phyloP scores from a whole-genome alignment of 2,329 filamentous ascomycete genomes.

The Knufia fluminis region DNA sequence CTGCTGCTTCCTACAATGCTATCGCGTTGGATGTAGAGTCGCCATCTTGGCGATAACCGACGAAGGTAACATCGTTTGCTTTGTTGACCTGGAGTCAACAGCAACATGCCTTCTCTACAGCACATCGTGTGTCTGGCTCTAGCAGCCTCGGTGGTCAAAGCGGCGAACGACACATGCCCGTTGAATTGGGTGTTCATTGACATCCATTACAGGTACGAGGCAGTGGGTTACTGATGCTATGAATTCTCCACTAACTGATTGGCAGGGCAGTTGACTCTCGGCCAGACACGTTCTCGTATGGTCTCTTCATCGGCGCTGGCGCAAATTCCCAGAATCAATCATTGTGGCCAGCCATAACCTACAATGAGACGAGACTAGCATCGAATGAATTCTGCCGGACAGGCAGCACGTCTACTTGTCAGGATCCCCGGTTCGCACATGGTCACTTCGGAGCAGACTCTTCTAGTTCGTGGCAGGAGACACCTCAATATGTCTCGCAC shows the following conservation, averaged over 20 bases:
- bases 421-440: constrained; percentile 13
- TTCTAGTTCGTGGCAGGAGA: constrained; percentile 25
- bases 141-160: not conserved
- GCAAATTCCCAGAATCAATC: constrained; percentile 37
- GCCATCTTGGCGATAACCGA: too few relatives aligned
- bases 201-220: constrained; percentile 9
- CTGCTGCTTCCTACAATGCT: too few relatives aligned
- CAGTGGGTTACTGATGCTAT: too few relatives aligned
- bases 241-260: not conserved
- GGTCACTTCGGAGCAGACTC: constrained; percentile 15
- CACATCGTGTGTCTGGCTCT: not conserved
- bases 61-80: not conserved
- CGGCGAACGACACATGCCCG: constrained; percentile 1
- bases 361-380: constrained; percentile 35
- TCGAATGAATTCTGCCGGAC: constrained; percentile 29
- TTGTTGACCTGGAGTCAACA: not conserved
- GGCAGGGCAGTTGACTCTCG: constrained; percentile 32
- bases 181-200: constrained; percentile 7
- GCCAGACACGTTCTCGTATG: constrained; percentile 32
- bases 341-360: constrained; percentile 34
- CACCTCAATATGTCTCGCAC: constrained; percentile 15
- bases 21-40: too few relatives aligned
- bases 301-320: constrained; percentile 37
- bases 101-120: not conserved
- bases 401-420: constrained; percentile 24